Conservation (phyloP, 345 rosid species). For the Kandelia obovata region DNA sequence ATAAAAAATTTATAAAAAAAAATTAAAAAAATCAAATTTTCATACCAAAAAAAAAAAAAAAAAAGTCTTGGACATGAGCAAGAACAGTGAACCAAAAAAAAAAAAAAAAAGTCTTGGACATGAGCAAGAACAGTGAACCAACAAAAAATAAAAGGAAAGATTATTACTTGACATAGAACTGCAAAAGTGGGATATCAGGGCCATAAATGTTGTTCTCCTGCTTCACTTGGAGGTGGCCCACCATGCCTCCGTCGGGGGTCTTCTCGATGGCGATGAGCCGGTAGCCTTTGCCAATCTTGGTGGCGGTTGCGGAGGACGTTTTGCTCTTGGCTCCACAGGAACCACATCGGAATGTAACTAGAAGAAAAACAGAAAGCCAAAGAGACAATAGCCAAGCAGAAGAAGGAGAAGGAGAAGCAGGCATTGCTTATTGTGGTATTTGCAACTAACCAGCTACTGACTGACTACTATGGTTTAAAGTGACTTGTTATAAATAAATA, state of each 20-base stretch:
- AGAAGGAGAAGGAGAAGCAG: not conserved
- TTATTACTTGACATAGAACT: conserved; percentile 76
- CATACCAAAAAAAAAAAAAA: too few species aligned
- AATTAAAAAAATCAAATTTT: too few species aligned
- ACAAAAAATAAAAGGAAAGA: not conserved
- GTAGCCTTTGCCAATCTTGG: conserved; percentile 82
- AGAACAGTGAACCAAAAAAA: not conserved
- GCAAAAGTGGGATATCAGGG: conserved; percentile 69
- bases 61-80: not conserved
- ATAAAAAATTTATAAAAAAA: too few species aligned
- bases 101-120: not conserved
- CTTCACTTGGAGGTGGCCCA: conserved; percentile 80
- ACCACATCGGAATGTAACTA: conserved; percentile 30
- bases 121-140: not conserved
- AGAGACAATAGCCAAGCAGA: not conserved
- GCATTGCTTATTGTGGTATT: not conserved
- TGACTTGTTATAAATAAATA: not conserved
- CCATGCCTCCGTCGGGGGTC: conserved; percentile 65
- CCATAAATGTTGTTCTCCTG: conserved; percentile 72
- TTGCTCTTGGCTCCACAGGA: conserved; percentile 16
- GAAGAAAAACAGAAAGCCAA: conserved; percentile 11
- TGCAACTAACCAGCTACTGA: not conserved
- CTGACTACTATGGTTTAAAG: too few species aligned
- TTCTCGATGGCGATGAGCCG: conserved; percentile 75
- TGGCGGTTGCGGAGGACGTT: conserved; percentile 21